Conservation (phyloP, 2,329 filamentous ascomycete species). For the Aureobasidium pullulans region DNA sequence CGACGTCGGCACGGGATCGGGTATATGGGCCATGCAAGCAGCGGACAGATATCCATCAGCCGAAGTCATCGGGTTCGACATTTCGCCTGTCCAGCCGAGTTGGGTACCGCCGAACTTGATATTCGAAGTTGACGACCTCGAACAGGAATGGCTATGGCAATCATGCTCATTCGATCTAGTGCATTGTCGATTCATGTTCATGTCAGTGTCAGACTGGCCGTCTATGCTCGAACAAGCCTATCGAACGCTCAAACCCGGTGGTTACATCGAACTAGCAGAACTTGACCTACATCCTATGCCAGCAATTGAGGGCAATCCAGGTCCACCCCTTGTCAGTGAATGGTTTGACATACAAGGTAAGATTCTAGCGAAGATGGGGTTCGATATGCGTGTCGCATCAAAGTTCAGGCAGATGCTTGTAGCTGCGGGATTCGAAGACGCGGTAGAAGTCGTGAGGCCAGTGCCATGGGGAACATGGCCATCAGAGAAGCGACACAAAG, state of each 20-base stretch:
- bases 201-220: conserved; percentile 19
- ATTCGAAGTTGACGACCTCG: conserved; percentile 27
- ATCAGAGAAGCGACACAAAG: conserved; percentile 4
- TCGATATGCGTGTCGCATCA: conserved; percentile 11
- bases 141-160: conserved; percentile 23
- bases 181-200: conserved; percentile 32
- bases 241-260: conserved; percentile 28
- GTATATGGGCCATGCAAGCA: conserved; percentile 46
- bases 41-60: conserved; percentile 27
- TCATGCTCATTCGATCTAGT: conserved; percentile 34
- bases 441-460: conserved; percentile 8
- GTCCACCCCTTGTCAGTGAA: conserved; percentile 16
- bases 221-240: conserved; percentile 20
- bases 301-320: conserved; percentile 28
- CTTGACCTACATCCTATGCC: conserved; percentile 19
- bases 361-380: background rate
- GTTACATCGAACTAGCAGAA: conserved; percentile 34
- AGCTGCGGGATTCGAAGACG: conserved; percentile 13
- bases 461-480: conserved; percentile 14
- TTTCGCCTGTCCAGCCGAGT: conserved; percentile 30
- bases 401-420: conserved; percentile 6
- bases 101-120: conserved; percentile 23
- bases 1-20: conserved; percentile 43
- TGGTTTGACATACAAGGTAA: conserved; percentile 9
- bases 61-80: conserved; percentile 30